phyloP scores from a whole-genome alignment of 1,284 basidiomycete genomes.

The Anthracocystis setariae region DNA sequence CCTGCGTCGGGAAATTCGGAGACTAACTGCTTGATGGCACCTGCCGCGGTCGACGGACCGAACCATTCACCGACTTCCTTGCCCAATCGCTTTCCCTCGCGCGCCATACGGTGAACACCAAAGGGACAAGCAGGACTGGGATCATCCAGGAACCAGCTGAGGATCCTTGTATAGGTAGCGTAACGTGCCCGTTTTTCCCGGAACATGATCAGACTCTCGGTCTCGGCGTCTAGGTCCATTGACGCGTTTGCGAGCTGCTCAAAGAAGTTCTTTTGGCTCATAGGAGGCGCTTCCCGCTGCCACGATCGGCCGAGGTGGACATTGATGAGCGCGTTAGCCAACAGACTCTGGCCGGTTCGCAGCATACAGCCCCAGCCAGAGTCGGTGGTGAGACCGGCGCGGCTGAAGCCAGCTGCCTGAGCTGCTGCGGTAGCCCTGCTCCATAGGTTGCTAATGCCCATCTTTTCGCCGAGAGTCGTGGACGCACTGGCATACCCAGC shows the following conservation, averaged over 20 bases:
- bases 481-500: constrained; percentile 34
- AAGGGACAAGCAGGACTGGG: constrained; percentile 89
- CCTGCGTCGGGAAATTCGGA: constrained; percentile 80
- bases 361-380: constrained; percentile 99
- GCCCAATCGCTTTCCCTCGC: constrained; percentile 91
- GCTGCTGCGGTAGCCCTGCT: constrained; percentile 58
- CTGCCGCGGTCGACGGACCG: constrained; percentile 94
- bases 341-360: constrained; percentile 88
- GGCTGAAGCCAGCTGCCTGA: constrained; percentile 55
- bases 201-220: constrained; percentile 16
- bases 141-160: constrained; percentile 95
- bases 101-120: constrained; percentile 93
- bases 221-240: constrained; percentile 18
- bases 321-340: constrained; percentile 87
- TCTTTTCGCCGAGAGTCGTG: constrained; percentile 53
- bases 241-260: constrained; percentile 21
- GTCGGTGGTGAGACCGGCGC: constrained; percentile 84
- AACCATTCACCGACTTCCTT: constrained; percentile 98
- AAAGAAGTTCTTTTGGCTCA: constrained; percentile 18
- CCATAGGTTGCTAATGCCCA: constrained; percentile 62
- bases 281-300: constrained; percentile 36
- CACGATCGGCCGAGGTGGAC: constrained; percentile 76
- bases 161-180: constrained; percentile 80
- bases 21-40: constrained; percentile 82
- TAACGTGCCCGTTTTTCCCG: constrained; percentile 31